Evolutionary conservation across 306 rosid genomes (phyloP), one percentile per base, ranked within the genome.

Genomic region (Hippophae tibetana): DNA sequence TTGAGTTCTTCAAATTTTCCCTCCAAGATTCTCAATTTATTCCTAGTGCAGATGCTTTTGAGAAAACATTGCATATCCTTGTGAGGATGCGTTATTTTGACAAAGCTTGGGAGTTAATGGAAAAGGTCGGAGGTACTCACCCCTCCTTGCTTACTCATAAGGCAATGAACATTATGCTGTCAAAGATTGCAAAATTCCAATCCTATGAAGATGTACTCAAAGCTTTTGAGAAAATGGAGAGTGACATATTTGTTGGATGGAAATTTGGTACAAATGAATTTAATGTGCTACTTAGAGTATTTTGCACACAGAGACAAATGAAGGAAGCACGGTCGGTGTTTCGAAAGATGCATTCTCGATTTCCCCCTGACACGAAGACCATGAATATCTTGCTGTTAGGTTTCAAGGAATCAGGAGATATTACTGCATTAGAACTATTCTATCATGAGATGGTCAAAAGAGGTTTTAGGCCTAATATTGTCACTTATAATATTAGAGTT

Each of bases 371-470:
- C 68, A 78, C 82, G 0, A 85, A 83, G 86, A 87, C 89, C 64
- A 81, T 87, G 96, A 92, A 92, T 58, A 89, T 92, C 47, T 74
- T 87, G 75, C 92, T 92, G 25, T 69, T 83, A 68, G 98, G 98
- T 3, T 92, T 92, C 67, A 92, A 87, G 67, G 96, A 92, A 72
- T 73, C 96, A 0, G 90, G 93, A 66, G 86, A 87, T 78, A 68
- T 85, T 58, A 79, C 87, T 59, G 63, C 98, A 31, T 83, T 83
- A 43, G 96, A 87, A 67, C 75, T 92, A 13, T 85, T 92, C 68
- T 87, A 76, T 71, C 95, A 92, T 75, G 98, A 92, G 66, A 84
- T 87, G 86, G 75, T 82, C 14, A 74, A 31, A 68, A 80, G 98
- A 10, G 88, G 96, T 52, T 92, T 92, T 62, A 71, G 68, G 72